Conservation (phyloP, 2,329 filamentous ascomycete species). For the Hymenoscyphus infarciens region DNA sequence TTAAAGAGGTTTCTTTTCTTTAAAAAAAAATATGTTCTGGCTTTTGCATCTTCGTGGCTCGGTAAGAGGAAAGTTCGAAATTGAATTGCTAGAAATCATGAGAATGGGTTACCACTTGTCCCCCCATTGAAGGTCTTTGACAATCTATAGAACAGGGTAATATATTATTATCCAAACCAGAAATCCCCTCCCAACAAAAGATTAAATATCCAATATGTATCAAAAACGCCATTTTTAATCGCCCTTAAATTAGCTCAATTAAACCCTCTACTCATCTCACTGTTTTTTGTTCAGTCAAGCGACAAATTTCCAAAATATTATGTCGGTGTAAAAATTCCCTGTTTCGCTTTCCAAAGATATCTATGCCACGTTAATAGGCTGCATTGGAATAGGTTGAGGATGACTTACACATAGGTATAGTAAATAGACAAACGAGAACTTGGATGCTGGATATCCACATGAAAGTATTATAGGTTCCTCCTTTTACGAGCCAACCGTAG, state of each 20-base stretch:
- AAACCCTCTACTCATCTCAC: background rate
- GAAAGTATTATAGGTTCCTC: slow-evolving; percentile 61
- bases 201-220: too few species aligned
- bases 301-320: slow-evolving; percentile 53
- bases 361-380: slow-evolving; percentile 39
- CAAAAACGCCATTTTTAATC: background rate
- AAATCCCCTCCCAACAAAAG: too few species aligned
- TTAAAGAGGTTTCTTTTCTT: too few species aligned
- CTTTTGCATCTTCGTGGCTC: too few species aligned
- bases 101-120: too few species aligned
- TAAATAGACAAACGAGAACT: slow-evolving; percentile 69
- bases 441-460: slow-evolving; percentile 72
- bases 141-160: too few species aligned
- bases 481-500: slow-evolving; percentile 73
- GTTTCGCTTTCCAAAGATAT: slow-evolving; percentile 75
- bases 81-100: too few species aligned
- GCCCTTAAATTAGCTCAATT: background rate
- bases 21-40: too few species aligned
- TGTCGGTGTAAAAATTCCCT: slow-evolving; percentile 72
- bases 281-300: background rate
- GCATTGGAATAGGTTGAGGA: background rate
- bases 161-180: too few species aligned
- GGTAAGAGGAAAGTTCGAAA: too few species aligned
- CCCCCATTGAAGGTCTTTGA: too few species aligned
- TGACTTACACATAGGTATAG: slow-evolving; percentile 72